These are phyloP conservation scores for Triticum monococcum DNA, from an alignment of 176 grass and related monocot genomes.

Conservation along the genomic window DNA sequence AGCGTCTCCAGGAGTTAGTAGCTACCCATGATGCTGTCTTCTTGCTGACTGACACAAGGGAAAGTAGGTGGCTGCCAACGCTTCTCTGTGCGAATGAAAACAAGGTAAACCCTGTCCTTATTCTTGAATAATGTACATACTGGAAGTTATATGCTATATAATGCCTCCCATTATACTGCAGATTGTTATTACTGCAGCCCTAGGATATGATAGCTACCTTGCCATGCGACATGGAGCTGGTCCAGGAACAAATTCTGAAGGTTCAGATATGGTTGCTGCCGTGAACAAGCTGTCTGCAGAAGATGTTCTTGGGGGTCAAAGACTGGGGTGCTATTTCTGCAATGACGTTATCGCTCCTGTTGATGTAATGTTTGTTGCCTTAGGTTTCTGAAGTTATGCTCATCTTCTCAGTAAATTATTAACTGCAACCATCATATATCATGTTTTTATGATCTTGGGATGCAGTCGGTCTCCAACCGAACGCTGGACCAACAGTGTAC, in stretches of 20 bases:
- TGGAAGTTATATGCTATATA: slow-evolving; percentile 22
- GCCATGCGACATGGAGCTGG: slow-evolving; percentile 94
- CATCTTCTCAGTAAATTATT: neutral
- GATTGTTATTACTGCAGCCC: slow-evolving; percentile 90
- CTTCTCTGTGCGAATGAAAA: slow-evolving; percentile 76
- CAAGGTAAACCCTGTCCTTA: slow-evolving; percentile 49
- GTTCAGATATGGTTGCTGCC: slow-evolving; percentile 23
- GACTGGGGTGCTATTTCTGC: slow-evolving; percentile 95
- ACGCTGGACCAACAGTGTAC: slow-evolving; percentile 98
- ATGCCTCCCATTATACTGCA: slow-evolving; percentile 38
- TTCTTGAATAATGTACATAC: slow-evolving; percentile 26
- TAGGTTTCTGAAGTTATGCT: slow-evolving; percentile 9
- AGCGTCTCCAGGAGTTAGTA: slow-evolving; percentile 56
- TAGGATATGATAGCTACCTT: slow-evolving; percentile 97
- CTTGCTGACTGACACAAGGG: slow-evolving; percentile 91
- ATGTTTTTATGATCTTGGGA: neutral
- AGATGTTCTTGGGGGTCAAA: slow-evolving; percentile 48
- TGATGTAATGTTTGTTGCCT: slow-evolving; percentile 62
- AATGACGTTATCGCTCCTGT: slow-evolving; percentile 91
- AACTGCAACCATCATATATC: slow-evolving; percentile 16
- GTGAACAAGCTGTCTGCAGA: slow-evolving; percentile 24
- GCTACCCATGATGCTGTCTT: slow-evolving; percentile 83
- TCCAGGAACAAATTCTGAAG: slow-evolving; percentile 47
- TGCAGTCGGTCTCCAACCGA: slow-evolving; percentile 86
- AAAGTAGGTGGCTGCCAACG: slow-evolving; percentile 96